phyloP scores from a whole-genome alignment of 2,329 filamentous ascomycete genomes.

The Penicillium sp. region DNA sequence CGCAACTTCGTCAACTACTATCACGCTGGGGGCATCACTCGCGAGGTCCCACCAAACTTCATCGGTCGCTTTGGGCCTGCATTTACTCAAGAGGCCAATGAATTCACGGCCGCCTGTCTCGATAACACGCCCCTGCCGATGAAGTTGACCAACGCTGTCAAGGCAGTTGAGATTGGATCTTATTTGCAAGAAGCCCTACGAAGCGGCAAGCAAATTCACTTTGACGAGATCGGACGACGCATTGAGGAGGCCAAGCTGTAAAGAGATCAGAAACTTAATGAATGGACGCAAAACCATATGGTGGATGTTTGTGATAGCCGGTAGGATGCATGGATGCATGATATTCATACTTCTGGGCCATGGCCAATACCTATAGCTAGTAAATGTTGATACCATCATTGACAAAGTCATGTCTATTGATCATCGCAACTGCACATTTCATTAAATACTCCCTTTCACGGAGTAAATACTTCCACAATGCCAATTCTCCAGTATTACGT shows the following conservation, averaged over 20 bases:
- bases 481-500: background rate
- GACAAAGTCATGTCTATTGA: no score
- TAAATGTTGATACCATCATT: no score
- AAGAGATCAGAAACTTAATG: no score
- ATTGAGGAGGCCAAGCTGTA: conserved; percentile 42
- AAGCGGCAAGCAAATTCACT: conserved; percentile 59
- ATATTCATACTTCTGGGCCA: no score
- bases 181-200: conserved; percentile 60
- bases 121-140: conserved; percentile 61
- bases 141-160: conserved; percentile 61
- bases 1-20: conserved; percentile 61
- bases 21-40: conserved; percentile 57
- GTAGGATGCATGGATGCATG: no score
- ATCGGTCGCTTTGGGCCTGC: conserved; percentile 67
- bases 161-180: conserved; percentile 62
- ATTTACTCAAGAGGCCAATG: conserved; percentile 66
- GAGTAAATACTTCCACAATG: no score
- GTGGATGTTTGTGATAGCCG: no score
- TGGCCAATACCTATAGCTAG: no score
- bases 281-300: no score
- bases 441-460: no score
- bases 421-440: no score
- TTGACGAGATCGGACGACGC: conserved; percentile 58
- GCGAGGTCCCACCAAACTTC: conserved; percentile 65
- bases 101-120: conserved; percentile 64